Conservation (phyloP, 352 stramenopile genomes). For the Elongisporangium undulatum region DNA sequence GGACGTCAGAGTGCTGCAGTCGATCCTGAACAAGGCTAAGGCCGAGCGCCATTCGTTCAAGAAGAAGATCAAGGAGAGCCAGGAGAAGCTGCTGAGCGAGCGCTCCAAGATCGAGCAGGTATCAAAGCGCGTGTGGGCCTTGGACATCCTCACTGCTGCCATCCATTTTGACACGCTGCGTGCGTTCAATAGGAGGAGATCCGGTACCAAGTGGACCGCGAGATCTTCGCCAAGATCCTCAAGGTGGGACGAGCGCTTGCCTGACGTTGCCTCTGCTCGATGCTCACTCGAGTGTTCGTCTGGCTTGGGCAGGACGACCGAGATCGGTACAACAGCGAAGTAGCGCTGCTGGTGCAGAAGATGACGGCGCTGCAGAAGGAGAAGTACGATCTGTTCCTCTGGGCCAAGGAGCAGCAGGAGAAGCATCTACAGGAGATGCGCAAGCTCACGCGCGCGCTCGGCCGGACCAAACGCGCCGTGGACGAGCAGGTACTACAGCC, state of each 20-base stretch:
- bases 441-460: conserved; percentile 71
- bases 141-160: background rate
- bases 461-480: conserved; percentile 46
- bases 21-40: conserved; percentile 82
- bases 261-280: too few relatives aligned
- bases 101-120: conserved; percentile 73
- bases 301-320: conserved; percentile 50
- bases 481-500: conserved; percentile 50
- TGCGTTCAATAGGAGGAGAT: conserved; percentile 45
- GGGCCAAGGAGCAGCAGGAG: conserved; percentile 70
- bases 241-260: conserved; percentile 26
- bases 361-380: conserved; percentile 63
- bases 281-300: background rate
- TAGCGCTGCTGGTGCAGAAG: conserved; percentile 64
- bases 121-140: too few relatives aligned
- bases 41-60: conserved; percentile 75
- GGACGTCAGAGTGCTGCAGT: conserved; percentile 64
- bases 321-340: conserved; percentile 68
- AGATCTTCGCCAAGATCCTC: conserved; percentile 84
- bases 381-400: conserved; percentile 69
- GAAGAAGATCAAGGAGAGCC: conserved; percentile 67
- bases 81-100: conserved; percentile 55
- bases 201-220: conserved; percentile 75
- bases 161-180: background rate
- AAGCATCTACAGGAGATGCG: conserved; percentile 73